These are phyloP conservation scores for Prototheca stagnorum DNA, from an alignment of 163 green algal genomes.

Conservation along the genomic window DNA sequence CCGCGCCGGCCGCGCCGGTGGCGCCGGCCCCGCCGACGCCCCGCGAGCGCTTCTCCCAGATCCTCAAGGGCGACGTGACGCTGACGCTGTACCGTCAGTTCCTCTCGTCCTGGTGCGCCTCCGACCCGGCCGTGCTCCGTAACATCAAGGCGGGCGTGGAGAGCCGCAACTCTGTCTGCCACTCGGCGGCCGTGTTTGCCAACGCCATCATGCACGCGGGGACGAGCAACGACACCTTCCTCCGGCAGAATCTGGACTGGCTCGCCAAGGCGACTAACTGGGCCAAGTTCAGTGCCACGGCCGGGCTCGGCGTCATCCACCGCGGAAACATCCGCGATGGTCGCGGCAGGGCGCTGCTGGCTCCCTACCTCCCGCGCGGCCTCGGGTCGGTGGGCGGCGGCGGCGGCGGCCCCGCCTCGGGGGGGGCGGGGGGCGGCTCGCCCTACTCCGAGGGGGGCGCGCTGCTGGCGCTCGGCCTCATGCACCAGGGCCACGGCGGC, in stretches of 20 bases:
- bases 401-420: too few species aligned
- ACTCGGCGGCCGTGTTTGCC: constrained; percentile 80
- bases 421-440: constrained; percentile 31
- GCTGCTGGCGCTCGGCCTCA: constrained; percentile 91
- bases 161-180: constrained; percentile 59
- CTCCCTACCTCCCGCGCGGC: constrained; percentile 94
- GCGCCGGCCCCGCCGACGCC: not conserved
- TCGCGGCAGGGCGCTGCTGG: constrained; percentile 58
- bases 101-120: constrained; percentile 77
- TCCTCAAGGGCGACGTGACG: constrained; percentile 70
- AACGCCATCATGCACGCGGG: constrained; percentile 93
- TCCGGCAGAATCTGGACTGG: constrained; percentile 95
- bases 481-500: constrained; percentile 81
- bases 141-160: constrained; percentile 82
- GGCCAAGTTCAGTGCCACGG: constrained; percentile 97
- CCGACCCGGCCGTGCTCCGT: constrained; percentile 86
- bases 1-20: too few species aligned
- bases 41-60: constrained; percentile 23
- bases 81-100: constrained; percentile 90
- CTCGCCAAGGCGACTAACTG: constrained; percentile 93
- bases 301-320: constrained; percentile 94
- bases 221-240: constrained; percentile 91
- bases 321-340: constrained; percentile 66
- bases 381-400: too few species aligned
- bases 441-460: constrained; percentile 77